Conservation (phyloP, 176 grass and related monocot genomes). For the Oryza nivara region DNA sequence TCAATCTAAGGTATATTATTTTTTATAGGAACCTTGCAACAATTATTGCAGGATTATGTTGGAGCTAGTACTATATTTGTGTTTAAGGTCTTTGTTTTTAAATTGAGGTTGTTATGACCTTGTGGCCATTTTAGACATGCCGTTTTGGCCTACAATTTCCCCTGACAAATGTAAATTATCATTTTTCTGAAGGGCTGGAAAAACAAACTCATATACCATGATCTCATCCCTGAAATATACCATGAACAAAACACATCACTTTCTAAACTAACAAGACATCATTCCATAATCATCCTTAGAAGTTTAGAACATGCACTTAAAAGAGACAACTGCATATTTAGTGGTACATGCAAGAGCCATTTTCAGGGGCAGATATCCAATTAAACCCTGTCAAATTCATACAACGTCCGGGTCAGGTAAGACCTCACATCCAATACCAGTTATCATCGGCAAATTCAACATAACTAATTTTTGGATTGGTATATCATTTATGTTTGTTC, state of each 20-base stretch:
- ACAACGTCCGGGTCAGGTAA: not conserved
- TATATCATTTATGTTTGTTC: not conserved
- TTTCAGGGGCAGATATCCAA: not conserved
- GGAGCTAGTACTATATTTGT: not conserved
- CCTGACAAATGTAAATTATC: not conserved
- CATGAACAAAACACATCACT: not conserved
- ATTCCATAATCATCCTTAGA: not conserved
- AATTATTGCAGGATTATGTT: not conserved
- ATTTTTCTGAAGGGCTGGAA: not conserved
- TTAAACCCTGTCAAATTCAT: not conserved
- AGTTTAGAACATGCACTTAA: not conserved
- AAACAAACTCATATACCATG: not conserved
- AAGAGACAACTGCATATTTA: not conserved
- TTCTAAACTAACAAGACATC: not conserved
- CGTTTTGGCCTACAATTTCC: not conserved
- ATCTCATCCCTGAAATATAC: not conserved
- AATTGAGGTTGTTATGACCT: not conserved
- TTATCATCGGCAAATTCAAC: not conserved
- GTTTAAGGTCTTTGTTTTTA: not conserved
- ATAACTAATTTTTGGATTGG: not conserved
- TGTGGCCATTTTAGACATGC: not conserved
- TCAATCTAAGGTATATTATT: not conserved
- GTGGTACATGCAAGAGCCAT: not conserved
- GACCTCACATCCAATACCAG: not conserved
- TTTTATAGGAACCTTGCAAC: too few relatives aligned